phyloP scores from a whole-genome alignment of 228 moss, liverwort and hornwort species.

The Sphagnum fallax region DNA sequence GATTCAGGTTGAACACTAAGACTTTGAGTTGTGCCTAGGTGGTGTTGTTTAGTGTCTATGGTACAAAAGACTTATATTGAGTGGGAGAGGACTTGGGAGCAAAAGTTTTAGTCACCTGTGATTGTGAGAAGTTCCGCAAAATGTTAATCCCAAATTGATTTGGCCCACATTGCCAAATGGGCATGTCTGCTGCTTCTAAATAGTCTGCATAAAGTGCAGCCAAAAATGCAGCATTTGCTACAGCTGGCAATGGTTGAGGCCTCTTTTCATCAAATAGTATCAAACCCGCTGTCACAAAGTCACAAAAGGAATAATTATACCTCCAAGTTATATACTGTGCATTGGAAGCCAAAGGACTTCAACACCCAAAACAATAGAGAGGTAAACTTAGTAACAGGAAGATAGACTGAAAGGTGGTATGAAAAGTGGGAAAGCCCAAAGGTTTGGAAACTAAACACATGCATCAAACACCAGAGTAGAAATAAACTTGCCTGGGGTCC shows the following conservation, averaged over 20 bases:
- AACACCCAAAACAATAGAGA: too few relatives aligned
- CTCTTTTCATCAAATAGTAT: constrained; percentile 49
- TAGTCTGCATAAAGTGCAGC: constrained; percentile 80
- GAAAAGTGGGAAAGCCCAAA: too few relatives aligned
- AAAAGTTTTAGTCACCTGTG: constrained; percentile 39
- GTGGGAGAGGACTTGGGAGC: too few relatives aligned
- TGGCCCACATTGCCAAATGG: constrained; percentile 57
- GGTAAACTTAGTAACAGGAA: neutral
- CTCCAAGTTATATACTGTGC: too few relatives aligned
- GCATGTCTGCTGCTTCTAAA: constrained; percentile 50
- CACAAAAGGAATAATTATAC: too few relatives aligned
- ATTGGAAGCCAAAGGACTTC: too few relatives aligned
- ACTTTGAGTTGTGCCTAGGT: too few relatives aligned
- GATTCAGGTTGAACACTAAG: too few relatives aligned
- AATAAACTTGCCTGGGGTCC: constrained; percentile 46
- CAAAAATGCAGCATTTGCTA: constrained; percentile 67
- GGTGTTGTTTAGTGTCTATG: too few relatives aligned
- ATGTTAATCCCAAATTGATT: constrained; percentile 13
- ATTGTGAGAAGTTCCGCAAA: constrained; percentile 55
- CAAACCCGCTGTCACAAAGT: constrained; percentile 47
- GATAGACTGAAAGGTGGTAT: neutral
- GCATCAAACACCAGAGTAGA: neutral
- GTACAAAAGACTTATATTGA: too few relatives aligned
- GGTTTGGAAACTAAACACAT: neutral
- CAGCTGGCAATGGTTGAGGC: constrained; percentile 62